These are phyloP conservation scores for Trichoderma breve DNA, from an alignment of 2,329 filamentous ascomycete genomes.

Conservation along the genomic window DNA sequence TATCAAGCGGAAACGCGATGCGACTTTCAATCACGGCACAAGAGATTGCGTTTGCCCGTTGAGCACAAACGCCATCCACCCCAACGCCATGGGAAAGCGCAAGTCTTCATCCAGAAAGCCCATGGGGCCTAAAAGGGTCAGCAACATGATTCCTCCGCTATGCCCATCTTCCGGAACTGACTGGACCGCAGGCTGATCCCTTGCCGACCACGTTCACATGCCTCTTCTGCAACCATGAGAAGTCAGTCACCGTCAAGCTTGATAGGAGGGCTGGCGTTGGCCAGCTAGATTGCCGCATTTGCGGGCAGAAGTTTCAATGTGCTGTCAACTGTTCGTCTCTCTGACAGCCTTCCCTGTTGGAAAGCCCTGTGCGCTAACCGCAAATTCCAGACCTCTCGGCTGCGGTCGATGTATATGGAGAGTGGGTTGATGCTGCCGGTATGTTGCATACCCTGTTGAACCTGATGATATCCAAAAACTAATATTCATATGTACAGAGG, in stretches of 20 bases:
- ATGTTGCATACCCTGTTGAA: constrained; percentile 25
- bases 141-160: neutral
- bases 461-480: constrained; percentile 18
- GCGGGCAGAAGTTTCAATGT: constrained; percentile 90
- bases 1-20: constrained; percentile 15
- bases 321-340: constrained; percentile 76
- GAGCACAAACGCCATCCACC: neutral
- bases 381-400: constrained; percentile 70
- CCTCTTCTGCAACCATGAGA: constrained; percentile 98
- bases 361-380: constrained; percentile 24
- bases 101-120: constrained; percentile 88
- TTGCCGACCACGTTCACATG: constrained; percentile 87
- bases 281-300: constrained; percentile 84
- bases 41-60: constrained; percentile 5
- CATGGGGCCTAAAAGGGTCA: constrained; percentile 76
- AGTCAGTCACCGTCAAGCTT: constrained; percentile 83
- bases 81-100: constrained; percentile 73
- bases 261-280: constrained; percentile 91
- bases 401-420: constrained; percentile 91
- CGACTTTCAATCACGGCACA: constrained; percentile 10
- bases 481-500: constrained; percentile 38
- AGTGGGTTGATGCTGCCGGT: constrained; percentile 91
- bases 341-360: neutral
- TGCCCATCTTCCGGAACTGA: constrained; percentile 1
- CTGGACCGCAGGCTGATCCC: constrained; percentile 54